Conservation (phyloP, 176 grass and related monocot genomes). For the Aegilops tauschii region DNA sequence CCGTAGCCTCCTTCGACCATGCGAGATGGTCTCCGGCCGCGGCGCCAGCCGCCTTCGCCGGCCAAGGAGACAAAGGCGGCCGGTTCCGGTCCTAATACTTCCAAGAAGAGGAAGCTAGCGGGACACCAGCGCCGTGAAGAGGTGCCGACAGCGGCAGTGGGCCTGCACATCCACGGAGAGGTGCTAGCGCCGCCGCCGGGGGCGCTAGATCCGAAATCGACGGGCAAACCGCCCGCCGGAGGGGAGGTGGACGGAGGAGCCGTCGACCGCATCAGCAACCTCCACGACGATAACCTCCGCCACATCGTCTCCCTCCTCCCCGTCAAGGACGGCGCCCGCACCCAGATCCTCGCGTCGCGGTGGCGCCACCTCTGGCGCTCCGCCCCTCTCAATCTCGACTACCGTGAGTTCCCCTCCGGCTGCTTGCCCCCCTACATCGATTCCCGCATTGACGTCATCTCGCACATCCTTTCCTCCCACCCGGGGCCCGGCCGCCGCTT, state of each 20-base stretch:
- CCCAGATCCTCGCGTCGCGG: not conserved
- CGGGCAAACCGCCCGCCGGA: not conserved
- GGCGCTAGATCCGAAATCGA: not conserved
- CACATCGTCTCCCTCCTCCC: not conserved
- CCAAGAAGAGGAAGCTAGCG: not conserved
- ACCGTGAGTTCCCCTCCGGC: not conserved
- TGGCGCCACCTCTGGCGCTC: not conserved
- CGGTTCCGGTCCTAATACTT: not conserved
- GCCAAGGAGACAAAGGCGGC: not conserved
- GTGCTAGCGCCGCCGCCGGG: not conserved
- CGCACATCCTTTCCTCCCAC: not conserved
- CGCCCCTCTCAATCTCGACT: not conserved
- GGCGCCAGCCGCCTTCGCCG: not conserved
- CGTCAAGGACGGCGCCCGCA: not conserved
- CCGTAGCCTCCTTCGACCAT: not conserved
- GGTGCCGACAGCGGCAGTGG: not conserved
- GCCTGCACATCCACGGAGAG: not conserved
- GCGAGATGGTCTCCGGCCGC: not conserved
- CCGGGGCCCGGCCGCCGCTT: not conserved
- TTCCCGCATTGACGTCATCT: not conserved
- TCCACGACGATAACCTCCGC: not conserved
- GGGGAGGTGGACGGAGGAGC: not conserved
- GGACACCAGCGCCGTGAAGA: not conserved
- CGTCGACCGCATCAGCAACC: not conserved
- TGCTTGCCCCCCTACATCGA: not conserved